These are phyloP conservation scores for Phyllosticta citrichinensis DNA, from an alignment of 2,329 filamentous ascomycete genomes.

Conservation along the genomic window DNA sequence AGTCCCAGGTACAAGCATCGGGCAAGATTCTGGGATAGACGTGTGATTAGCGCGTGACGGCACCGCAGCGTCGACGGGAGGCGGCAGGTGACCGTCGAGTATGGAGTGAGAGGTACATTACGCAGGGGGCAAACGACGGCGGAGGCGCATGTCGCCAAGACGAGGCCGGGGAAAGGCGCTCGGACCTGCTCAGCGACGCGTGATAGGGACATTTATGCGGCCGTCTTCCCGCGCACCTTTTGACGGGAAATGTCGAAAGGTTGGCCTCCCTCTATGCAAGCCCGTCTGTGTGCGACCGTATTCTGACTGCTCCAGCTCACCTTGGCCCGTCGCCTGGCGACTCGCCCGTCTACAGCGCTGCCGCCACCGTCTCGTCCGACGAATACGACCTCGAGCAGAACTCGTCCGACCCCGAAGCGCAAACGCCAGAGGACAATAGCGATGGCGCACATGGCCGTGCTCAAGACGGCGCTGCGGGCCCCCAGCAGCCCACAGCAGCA, in stretches of 20 bases:
- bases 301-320: neutral
- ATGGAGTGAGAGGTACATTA: neutral
- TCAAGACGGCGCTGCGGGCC: neutral
- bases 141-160: neutral
- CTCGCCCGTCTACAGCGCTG: slow-evolving; percentile 24
- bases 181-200: slow-evolving; percentile 1
- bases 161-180: neutral
- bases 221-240: neutral
- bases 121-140: neutral
- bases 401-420: slow-evolving; percentile 20
- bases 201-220: slow-evolving; percentile 6
- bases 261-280: neutral
- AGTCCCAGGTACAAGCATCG: neutral
- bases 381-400: slow-evolving; percentile 20
- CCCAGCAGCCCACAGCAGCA: slow-evolving; percentile 12
- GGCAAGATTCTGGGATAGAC: neutral
- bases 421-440: slow-evolving; percentile 12
- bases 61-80: neutral
- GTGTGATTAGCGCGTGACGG: neutral
- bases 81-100: neutral
- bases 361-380: slow-evolving; percentile 25
- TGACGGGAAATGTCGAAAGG: slow-evolving; percentile 7
- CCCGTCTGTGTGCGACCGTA: neutral
- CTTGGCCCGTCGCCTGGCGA: slow-evolving; percentile 24
- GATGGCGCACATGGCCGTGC: slow-evolving; percentile 15